Base-by-base conservation (phyloP, 352 stramenopile species). In the Phytophthora fragariae region DNA sequence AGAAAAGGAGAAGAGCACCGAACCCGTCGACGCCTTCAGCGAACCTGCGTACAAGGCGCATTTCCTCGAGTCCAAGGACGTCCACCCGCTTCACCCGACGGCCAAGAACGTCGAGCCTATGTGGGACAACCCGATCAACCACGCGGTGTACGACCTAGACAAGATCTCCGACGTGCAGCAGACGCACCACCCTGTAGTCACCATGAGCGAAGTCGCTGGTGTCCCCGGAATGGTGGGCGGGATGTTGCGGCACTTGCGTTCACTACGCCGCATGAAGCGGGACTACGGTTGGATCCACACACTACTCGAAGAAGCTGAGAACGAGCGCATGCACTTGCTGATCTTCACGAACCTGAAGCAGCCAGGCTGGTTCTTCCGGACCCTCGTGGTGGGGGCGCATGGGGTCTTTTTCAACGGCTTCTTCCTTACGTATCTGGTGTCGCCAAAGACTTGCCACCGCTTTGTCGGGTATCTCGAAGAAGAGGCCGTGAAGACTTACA, bases 401-500 rank as follows among this genome's bases (percentile, higher is more conserved):
- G 88, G 92, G 68, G 88, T 93, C 11, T 98, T 98, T 72, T 95
- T 93, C 68, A 92, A 88, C 60, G 65, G 76, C 7, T 98, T 97
- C 70, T 88, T 95, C 56, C 8, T 93, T n/a, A 78, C 86, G 19
- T 98, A 98, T 71, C 47, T 97, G 9, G 62, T 97, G 14, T 95
- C 92, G 6, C 94, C 93, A 6, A 85, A 83, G 39, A 90, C 89
- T 5, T 96, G 90, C 66, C 94, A 98, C 69, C 90, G 92, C 62
- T 96, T 98, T 55, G 94, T 98, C 12, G 93, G 93, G 7, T 98
- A 98, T 75, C 72, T 98, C 19, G 94, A 98, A 68, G 92, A 98
- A 76, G 87, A 98, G 72, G 93, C 92, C 15, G 92, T 93, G 29
- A 81, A 91, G 55, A 98, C 92, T 1, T 98, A 98, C 80, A 97